Conservation (phyloP, 2,329 filamentous ascomycete genomes). For the Penicillium olsonii region DNA sequence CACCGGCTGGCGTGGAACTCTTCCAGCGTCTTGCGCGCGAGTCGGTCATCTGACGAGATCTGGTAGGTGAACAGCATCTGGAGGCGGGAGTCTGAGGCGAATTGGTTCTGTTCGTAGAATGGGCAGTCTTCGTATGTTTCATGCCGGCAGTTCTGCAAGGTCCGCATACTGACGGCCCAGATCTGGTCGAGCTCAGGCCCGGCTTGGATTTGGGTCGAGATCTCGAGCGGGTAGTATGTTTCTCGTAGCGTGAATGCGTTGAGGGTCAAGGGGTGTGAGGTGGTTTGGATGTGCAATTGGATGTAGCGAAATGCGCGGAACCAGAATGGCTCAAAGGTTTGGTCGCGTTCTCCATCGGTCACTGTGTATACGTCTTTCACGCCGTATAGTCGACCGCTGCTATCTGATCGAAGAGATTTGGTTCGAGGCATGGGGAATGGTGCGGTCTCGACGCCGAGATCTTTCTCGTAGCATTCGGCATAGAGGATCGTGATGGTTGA, state of each 20-base stretch:
- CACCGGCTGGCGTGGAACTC: slow-evolving; percentile 26
- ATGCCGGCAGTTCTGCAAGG: slow-evolving; percentile 29
- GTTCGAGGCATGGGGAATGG: slow-evolving; percentile 13
- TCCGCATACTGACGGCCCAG: slow-evolving; percentile 28
- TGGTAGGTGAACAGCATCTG: slow-evolving; percentile 31
- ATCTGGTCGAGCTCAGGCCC: slow-evolving; percentile 17
- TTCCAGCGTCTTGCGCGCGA: slow-evolving; percentile 26
- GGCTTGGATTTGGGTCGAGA: slow-evolving; percentile 8
- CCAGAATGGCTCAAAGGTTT: slow-evolving; percentile 17
- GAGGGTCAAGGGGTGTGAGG: slow-evolving; percentile 3
- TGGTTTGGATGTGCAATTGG: slow-evolving; percentile 7
- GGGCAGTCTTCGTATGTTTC: slow-evolving; percentile 33
- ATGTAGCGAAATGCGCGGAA: slow-evolving; percentile 18
- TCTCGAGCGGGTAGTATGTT: slow-evolving; percentile 17
- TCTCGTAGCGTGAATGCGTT: slow-evolving; percentile 8
- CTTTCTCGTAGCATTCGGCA: slow-evolving; percentile 27
- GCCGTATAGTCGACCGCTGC: slow-evolving; percentile 8
- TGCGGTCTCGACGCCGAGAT: slow-evolving; percentile 11
- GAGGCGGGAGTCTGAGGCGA: slow-evolving; percentile 25
- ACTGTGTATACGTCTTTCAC: slow-evolving; percentile 10
- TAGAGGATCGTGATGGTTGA: slow-evolving; percentile 19
- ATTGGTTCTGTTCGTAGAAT: slow-evolving; percentile 34
- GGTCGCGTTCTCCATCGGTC: slow-evolving; percentile 4
- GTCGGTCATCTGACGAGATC: slow-evolving; percentile 25
- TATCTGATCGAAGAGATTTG: slow-evolving; percentile 7